phyloP scores from a whole-genome alignment of 2,329 filamentous ascomycete genomes.

The Raffaelea deltoideospora region DNA sequence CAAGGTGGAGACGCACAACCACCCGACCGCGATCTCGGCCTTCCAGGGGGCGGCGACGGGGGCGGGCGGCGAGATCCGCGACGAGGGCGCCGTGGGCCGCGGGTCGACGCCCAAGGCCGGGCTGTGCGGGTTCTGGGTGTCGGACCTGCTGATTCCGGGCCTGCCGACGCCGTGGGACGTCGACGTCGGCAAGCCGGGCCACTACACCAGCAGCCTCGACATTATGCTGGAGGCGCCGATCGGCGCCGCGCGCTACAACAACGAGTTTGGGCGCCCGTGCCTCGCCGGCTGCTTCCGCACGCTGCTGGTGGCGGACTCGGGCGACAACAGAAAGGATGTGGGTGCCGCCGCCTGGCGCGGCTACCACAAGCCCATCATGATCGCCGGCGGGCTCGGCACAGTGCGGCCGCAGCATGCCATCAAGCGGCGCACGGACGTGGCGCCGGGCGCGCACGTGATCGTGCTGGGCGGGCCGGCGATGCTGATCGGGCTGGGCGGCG shows the following conservation, averaged over 20 bases:
- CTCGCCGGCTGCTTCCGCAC: conserved; percentile 87
- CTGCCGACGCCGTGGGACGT: conserved; percentile 77
- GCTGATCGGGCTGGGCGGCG: conserved; percentile 91
- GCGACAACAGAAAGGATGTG: not conserved
- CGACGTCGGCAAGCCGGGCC: conserved; percentile 74
- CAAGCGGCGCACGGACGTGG: conserved; percentile 66
- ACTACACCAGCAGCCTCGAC: conserved; percentile 86
- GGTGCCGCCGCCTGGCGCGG: conserved; percentile 54
- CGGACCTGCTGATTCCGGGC: conserved; percentile 79
- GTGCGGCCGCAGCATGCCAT: conserved; percentile 82
- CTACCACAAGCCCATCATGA: conserved; percentile 98
- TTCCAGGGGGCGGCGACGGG: conserved; percentile 89
- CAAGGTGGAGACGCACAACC: conserved; percentile 97
- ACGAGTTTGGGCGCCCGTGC: conserved; percentile 87
- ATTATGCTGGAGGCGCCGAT: conserved; percentile 98
- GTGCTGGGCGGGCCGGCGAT: conserved; percentile 93
- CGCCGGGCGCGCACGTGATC: conserved; percentile 76
- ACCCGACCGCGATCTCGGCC: conserved; percentile 88
- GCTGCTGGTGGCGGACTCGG: conserved; percentile 44
- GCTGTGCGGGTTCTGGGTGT: conserved; percentile 85
- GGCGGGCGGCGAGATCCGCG: conserved; percentile 86
- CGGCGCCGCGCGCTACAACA: conserved; percentile 90
- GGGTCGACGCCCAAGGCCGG: conserved; percentile 90
- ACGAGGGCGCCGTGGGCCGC: conserved; percentile 85
- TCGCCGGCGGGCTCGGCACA: conserved; percentile 87